Evolutionary conservation across 139 green algal genomes (phyloP), one percentile per base, ranked within the genome.

Genomic region (Edaphochlamys debaryana): DNA sequence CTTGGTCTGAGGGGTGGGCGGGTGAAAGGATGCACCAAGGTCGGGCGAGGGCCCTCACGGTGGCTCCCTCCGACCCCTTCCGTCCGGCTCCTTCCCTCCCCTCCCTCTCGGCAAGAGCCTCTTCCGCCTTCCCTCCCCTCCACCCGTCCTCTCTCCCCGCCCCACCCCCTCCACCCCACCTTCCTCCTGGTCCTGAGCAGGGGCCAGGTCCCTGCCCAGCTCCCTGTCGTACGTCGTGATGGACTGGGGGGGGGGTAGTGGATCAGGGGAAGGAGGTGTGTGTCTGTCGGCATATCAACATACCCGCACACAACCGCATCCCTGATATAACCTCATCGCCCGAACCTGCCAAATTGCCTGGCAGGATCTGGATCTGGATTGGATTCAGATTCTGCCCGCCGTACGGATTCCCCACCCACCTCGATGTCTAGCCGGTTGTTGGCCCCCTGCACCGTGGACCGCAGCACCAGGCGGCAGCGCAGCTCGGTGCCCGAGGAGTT

Each of bases 341-440:
- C 45, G 11, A 22, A 13, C 45, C 11, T 13, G 11, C 11, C 45
- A 54, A 54, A 54, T 22, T 9, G 45, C 45, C 45, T 22, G 11
- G 45, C 45, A 22, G 45, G 45, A 9, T 9, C 11, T 13, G 45
- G 45, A 9, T 54, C 45, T 54, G 45, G 11, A 13, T 54, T 54
- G 45, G 11, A 54, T 22, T 13, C 45, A 9, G 11, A 9, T 54
- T 13, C 45, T 13, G 45, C 45, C 45, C 45, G n/a, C 45, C 45
- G 45, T 54, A 54, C 45, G 11, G 11, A 22, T 54, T 13, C 45
- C 11, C 45, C 45, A 9, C 45, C 11, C 45, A 54, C 56, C 56
- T 90, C 67, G 6, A 96, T 86, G 66, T 97, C 94, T 50, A 98
- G 85, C 38, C 95, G 88, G 91, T 98, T 94, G 87, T 94, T 89